phyloP scores from a whole-genome alignment of 176 grass and related monocot genomes.

The Carex littledalei region DNA sequence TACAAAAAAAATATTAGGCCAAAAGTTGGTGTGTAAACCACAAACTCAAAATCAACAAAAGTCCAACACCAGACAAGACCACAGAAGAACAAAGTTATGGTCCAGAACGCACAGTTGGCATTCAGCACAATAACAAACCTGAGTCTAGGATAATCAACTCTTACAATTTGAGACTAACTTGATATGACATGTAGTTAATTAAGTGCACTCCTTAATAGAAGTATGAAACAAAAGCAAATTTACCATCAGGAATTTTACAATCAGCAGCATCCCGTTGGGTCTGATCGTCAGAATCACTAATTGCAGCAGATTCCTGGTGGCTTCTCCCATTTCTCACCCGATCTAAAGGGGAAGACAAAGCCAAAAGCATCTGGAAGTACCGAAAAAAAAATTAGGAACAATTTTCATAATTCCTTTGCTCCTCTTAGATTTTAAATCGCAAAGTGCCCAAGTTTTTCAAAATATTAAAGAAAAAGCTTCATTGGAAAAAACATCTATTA shows the following conservation, averaged over 20 bases:
- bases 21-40: neutral
- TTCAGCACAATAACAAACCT: neutral
- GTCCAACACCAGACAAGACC: neutral
- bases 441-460: neutral
- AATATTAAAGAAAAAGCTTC: neutral
- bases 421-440: neutral
- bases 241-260: constrained; percentile 70
- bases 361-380: constrained; percentile 48
- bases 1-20: neutral
- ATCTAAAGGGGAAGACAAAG: constrained; percentile 52
- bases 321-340: constrained; percentile 36
- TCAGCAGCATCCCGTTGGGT: constrained; percentile 30
- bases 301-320: constrained; percentile 31
- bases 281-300: constrained; percentile 27
- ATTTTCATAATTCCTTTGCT: neutral
- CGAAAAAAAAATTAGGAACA: neutral
- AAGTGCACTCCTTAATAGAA: neutral
- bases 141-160: neutral
- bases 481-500: neutral
- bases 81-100: neutral
- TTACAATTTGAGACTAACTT: neutral
- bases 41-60: neutral
- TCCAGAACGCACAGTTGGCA: neutral
- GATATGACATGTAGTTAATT: neutral
- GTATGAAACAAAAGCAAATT: constrained; percentile 3